These are phyloP conservation scores for Parachaetomium inaequale DNA, from an alignment of 495 filamentous ascomycete species.

Conservation along the genomic window DNA sequence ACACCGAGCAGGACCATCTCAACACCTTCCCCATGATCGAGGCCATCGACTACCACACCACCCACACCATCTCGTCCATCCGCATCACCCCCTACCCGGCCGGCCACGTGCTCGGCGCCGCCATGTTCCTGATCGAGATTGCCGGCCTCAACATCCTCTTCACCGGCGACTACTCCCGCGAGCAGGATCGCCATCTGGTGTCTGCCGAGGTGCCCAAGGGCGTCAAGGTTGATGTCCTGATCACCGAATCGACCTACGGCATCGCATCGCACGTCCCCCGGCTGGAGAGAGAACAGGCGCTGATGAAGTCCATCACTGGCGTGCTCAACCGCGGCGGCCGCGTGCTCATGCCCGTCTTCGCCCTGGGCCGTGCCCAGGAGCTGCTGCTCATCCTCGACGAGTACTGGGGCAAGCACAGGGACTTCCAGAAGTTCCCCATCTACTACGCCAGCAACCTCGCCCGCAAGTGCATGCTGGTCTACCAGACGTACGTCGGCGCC, in stretches of 20 bases:
- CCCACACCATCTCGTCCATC: constrained; percentile 92
- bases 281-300: constrained; percentile 79
- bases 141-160: constrained; percentile 94
- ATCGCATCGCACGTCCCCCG: constrained; percentile 87
- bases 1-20: constrained; percentile 90
- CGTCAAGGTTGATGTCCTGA: constrained; percentile 88
- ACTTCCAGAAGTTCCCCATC: constrained; percentile 85
- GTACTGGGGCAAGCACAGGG: constrained; percentile 84
- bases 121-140: constrained; percentile 97
- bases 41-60: constrained; percentile 97
- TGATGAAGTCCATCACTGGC: constrained; percentile 91
- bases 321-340: constrained; percentile 88
- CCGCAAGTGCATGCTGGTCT: constrained; percentile 95
- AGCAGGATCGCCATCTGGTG: constrained; percentile 90
- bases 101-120: constrained; percentile 94
- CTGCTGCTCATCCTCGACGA: constrained; percentile 92
- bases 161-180: constrained; percentile 93
- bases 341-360: constrained; percentile 92
- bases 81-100: constrained; percentile 95
- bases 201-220: constrained; percentile 82
- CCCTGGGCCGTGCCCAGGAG: constrained; percentile 89
- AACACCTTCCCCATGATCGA: constrained; percentile 90
- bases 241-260: constrained; percentile 95
- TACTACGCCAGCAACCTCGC: constrained; percentile 96
- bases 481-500: constrained; percentile 92